Percentiles rank a stretch among this genome's conserved stretches.
phyloP scores from a whole-genome alignment of 1,139 yeast species.

The Magnusiomyces suaveolens region DNA sequence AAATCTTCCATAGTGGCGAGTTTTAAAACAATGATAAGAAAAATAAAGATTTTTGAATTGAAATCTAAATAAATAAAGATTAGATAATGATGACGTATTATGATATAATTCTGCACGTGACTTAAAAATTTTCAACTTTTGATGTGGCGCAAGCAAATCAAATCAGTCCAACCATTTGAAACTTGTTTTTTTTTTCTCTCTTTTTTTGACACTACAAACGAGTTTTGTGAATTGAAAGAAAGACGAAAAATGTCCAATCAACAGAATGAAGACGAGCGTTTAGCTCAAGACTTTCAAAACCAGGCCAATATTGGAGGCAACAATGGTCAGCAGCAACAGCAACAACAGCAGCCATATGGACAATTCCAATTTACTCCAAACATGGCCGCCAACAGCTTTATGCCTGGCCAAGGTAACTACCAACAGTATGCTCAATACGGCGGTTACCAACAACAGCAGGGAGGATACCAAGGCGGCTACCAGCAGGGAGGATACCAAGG shows the following conservation, averaged over 20 bases:
- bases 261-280: constrained; percentile 4
- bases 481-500: constrained; percentile 13
- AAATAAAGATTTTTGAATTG: background rate
- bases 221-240: background rate
- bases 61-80: background rate
- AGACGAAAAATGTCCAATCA: constrained; percentile 6
- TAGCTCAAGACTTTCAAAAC: constrained; percentile 10
- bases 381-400: constrained; percentile 6
- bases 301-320: constrained; percentile 7
- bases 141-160: background rate
- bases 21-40: background rate
- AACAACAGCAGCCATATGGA: constrained; percentile 1
- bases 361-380: constrained; percentile 10
- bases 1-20: constrained; percentile 12
- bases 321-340: constrained; percentile 6
- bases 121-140: constrained; percentile 2
- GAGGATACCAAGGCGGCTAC: constrained; percentile 7
- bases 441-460: background rate
- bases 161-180: background rate
- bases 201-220: background rate
- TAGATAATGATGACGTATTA: background rate
- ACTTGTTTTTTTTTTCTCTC: background rate
- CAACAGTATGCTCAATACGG: constrained; percentile 4
- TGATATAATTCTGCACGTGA: background rate
- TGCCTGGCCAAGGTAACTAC: constrained; percentile 11